Conservation (phyloP, 345 rosid genomes). For the Limnanthes douglasii region DNA sequence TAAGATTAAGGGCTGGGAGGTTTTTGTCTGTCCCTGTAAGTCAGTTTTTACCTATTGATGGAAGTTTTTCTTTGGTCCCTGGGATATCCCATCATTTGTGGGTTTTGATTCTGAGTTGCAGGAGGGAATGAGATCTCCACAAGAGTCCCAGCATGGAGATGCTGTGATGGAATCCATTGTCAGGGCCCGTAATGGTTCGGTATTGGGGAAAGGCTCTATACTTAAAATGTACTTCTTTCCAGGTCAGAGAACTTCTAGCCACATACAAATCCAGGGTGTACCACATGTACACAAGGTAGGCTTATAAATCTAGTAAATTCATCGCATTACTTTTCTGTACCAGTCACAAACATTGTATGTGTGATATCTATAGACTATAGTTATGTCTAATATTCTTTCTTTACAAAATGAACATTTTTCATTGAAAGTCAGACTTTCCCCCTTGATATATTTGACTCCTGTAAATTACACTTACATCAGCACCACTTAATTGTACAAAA, state of each 20-base stretch:
- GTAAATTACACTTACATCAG: no score
- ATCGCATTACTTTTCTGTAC: neutral
- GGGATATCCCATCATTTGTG: conserved; percentile 1
- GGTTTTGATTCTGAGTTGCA: conserved; percentile 15
- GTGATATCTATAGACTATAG: no score
- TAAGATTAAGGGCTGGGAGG: conserved; percentile 82
- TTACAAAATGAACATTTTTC: no score
- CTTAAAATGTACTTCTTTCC: conserved; percentile 90
- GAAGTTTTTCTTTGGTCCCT: neutral
- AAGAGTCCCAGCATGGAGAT: conserved; percentile 83
- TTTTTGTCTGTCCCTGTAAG: conserved; percentile 78
- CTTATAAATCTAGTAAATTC: conserved; percentile 3
- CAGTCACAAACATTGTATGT: neutral
- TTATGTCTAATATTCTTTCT: no score
- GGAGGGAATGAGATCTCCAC: conserved; percentile 79
- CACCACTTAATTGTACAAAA: no score
- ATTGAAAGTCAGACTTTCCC: no score
- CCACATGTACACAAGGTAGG: conserved; percentile 81
- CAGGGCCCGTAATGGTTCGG: conserved; percentile 76
- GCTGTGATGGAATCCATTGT: conserved; percentile 95
- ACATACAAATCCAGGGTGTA: conserved; percentile 78
- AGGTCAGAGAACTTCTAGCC: conserved; percentile 83
- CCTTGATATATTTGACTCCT: no score
- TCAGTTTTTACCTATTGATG: conserved; percentile 7
- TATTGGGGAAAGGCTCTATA: conserved; percentile 77